Evolutionary conservation across 805 yeast species (phyloP).

Genomic region (Teunomyces gatunensis): DNA sequence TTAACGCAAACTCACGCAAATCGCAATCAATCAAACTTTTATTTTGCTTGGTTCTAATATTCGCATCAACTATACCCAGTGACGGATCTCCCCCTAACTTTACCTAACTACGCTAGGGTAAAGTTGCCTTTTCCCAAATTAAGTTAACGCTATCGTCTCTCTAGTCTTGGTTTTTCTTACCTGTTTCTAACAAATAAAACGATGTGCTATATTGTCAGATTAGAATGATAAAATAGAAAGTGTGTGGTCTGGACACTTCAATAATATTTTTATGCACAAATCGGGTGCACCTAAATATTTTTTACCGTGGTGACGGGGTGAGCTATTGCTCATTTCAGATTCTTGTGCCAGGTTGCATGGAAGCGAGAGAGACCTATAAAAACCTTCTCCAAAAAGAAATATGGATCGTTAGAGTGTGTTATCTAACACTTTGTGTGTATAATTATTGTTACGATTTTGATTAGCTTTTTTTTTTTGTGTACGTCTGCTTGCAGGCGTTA

Average conservation of each 20-base stretch:
- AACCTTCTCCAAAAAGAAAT: not conserved
- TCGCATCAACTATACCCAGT: not conserved
- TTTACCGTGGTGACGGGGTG: not conserved
- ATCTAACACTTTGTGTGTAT: not conserved
- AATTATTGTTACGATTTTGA: not conserved
- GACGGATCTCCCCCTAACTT: not conserved
- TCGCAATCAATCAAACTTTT: not conserved
- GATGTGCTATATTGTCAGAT: not conserved
- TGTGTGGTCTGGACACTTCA: not conserved
- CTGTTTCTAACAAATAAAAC: not conserved
- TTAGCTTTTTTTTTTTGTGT: not conserved
- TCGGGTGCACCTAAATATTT: not conserved
- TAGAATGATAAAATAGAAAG: not conserved
- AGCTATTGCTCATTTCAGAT: not conserved
- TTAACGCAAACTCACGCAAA: not conserved
- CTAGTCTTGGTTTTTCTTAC: not conserved
- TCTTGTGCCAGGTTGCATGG: not conserved
- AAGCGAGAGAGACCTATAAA: not conserved
- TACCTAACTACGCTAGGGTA: not conserved
- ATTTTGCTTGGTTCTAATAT: not conserved
- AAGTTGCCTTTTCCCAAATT: not conserved
- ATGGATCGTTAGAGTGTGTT: not conserved
- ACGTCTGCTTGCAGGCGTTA: not conserved
- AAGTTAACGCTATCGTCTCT: not conserved
- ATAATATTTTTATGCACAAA: not conserved